Evolutionary conservation across 139 green algal genomes (phyloP), one percentile per base, ranked within the genome.

Genomic region (Chlorella sp.): DNA sequence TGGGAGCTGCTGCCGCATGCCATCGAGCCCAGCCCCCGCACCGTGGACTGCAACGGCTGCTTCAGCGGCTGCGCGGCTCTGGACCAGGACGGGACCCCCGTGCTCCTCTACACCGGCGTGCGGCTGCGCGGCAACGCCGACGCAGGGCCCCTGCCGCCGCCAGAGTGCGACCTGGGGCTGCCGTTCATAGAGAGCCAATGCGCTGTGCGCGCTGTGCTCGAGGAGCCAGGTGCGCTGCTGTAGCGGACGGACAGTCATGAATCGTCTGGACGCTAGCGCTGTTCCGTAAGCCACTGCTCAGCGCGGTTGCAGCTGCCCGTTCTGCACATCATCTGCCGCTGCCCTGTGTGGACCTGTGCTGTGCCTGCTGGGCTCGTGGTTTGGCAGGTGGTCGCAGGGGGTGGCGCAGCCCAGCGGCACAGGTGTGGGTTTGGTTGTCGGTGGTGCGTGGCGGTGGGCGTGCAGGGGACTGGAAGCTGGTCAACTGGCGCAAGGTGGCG

Each of bases 141-240:
- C 50, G 73, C 50, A 26, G 73, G 79, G 1, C 79, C 79, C 2
- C 74, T 80, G 26, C 84, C 84, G 1, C 82, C 86, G 1, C 49
- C 34, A 0, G 81, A 89, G 62, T 84, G 75, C 59, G 86, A 91
- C 71, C 77, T 91, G 31, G 60, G 83, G 22, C 80, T 95, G 69
- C 86, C 90, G 0, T 96, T 93, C 71, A 87, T 96, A 10, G 92
- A 97, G 79, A 81, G 65, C 2, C 92, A 97, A 81, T 82, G 82
- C n/a, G 67, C 74, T 2, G 92, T 88, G 5, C 68, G 27, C 22
- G 69, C 69, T 24, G 67, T 49, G n/a, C n/a, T n/a, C n/a, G n/a
- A n/a, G n/a, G n/a, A n/a, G n/a, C n/a, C n/a, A n/a, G n/a, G n/a
- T n/a, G n/a, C n/a, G n/a, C n/a, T n/a, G n/a, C n/a, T n/a, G n/a